These are phyloP conservation scores for Clitoria ternatea DNA, from an alignment of 306 rosid genomes.

Conservation along the genomic window DNA sequence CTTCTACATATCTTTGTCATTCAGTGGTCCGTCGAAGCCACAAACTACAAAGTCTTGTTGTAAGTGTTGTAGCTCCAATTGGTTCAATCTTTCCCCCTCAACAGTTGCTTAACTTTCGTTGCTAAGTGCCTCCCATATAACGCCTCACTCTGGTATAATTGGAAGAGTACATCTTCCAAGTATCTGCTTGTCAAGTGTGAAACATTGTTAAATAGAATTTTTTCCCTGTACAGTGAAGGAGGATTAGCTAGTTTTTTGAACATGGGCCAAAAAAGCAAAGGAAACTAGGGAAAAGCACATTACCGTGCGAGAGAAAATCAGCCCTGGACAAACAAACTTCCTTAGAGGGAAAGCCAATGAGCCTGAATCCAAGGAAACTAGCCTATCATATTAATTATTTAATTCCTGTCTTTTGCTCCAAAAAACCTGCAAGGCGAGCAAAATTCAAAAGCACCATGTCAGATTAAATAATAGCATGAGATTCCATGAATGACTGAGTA, in stretches of 20 bases:
- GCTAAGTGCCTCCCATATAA: neutral
- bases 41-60: slow-evolving; percentile 62
- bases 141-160: neutral
- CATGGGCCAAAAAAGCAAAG: too few relatives aligned
- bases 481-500: neutral
- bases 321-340: neutral
- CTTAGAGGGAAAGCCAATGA: neutral
- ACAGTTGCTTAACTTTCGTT: neutral
- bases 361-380: neutral
- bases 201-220: neutral
- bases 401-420: neutral
- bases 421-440: neutral
- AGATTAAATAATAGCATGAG: neutral
- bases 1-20: slow-evolving; percentile 76
- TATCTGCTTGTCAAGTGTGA: neutral
- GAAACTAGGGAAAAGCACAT: neutral
- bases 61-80: slow-evolving; percentile 38
- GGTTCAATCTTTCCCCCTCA: neutral
- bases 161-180: neutral
- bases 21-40: slow-evolving; percentile 47
- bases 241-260: too few relatives aligned
- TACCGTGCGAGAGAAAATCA: neutral
- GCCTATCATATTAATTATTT: neutral
- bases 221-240: neutral
- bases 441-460: neutral